Evolutionary conservation across 2,329 filamentous ascomycete genomes (phyloP), one percentile per base, ranked within the genome.

Genomic region (Lecanoromycetidae sp.): DNA sequence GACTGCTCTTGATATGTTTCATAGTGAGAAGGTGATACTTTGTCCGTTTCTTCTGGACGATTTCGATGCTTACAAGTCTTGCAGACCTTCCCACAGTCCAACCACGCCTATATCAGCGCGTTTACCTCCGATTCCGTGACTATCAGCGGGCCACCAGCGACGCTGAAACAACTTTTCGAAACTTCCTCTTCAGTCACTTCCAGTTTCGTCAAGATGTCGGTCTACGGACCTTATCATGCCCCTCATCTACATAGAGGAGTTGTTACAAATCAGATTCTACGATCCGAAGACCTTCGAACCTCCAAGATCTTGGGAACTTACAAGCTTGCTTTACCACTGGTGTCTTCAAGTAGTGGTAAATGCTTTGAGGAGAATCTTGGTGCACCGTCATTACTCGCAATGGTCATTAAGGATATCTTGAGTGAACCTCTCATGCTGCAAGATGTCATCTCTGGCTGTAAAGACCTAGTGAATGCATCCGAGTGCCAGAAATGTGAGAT

Each of bases 161-260:
- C 69, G 0, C 61, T 77, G 22, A 64, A 66, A 46, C 57, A 61
- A 4, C 60, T 79, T 22, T 64, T 67, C 46, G 60, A 62, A 1
- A 52, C 58, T 37, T 61, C 63, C 25, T 58, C 65, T 12, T 54
- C 65, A 35, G 66, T 69, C 27, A 62, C 66, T 5, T 60, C 62
- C 27, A 68, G 67, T 52, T 63, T 67, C 12, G 68, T 66, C n/a
- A 61, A 67, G 1, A 68, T 77, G 44, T 71, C 74, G 0, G 68
- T 78, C 22, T 71, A 73, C 52, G 75, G 71, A 0, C 75, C 75
- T 5, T 78, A 76, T 55, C 75, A 79, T 56, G 72, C 75, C 30
- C 52, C 68, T 2, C 73, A 77, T 57, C 62, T 77, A n/a, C 69
- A 76, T 55, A 39, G 6, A n/a, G 58, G 60, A 8, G 30, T 57